Evolutionary conservation across 2,329 filamentous ascomycete species (phyloP).

Genomic region (Aspergillus candidus): DNA sequence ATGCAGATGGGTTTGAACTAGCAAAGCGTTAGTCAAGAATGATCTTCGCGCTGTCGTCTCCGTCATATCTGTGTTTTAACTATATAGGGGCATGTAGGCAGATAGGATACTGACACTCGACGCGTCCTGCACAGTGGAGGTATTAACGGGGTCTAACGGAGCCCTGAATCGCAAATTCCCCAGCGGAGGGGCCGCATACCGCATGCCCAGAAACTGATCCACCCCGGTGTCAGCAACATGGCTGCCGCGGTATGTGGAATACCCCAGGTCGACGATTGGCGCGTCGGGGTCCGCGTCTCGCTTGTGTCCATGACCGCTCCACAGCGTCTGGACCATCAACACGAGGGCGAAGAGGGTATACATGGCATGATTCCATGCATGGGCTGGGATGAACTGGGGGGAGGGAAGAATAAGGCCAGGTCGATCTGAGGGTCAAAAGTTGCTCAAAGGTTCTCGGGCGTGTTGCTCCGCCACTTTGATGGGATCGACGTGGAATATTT

Average conservation of each 20-base stretch:
- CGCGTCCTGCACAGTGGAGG: constrained; percentile 43
- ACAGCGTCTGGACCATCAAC: too few relatives aligned
- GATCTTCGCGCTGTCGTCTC: neutral
- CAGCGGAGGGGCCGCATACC: constrained; percentile 62
- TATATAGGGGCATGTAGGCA: neutral
- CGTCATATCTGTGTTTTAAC: too few relatives aligned
- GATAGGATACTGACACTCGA: constrained; percentile 35
- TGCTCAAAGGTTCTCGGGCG: too few relatives aligned
- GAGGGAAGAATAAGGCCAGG: too few relatives aligned
- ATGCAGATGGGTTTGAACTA: constrained; percentile 49
- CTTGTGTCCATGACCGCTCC: too few relatives aligned
- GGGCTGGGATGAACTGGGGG: too few relatives aligned
- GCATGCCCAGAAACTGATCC: constrained; percentile 64
- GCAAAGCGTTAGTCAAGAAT: neutral
- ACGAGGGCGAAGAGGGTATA: too few relatives aligned
- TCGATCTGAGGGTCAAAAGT: too few relatives aligned
- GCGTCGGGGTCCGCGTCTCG: neutral
- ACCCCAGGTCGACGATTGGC: constrained; percentile 52
- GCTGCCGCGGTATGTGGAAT: constrained; percentile 57
- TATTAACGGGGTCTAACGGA: constrained; percentile 51
- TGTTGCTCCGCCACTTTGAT: too few relatives aligned
- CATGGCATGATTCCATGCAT: too few relatives aligned
- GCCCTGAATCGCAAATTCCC: constrained; percentile 58
- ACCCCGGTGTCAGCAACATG: constrained; percentile 48
- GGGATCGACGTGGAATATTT: too few relatives aligned